Conservation (phyloP, 352 stramenopile species). For the Lagenidium giganteum region DNA sequence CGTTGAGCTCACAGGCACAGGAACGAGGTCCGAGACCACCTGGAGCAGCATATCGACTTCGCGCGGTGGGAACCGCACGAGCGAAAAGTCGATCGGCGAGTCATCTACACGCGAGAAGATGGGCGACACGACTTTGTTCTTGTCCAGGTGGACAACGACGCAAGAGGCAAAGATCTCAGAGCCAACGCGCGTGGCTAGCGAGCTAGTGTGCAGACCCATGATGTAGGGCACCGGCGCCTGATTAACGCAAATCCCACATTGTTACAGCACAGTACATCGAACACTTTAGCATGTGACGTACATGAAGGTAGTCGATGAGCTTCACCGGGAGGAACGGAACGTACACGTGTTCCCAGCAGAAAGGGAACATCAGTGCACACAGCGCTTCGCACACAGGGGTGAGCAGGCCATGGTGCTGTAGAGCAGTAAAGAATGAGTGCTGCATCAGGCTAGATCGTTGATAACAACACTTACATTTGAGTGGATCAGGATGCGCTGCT, state of each 20-base stretch:
- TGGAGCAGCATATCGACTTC: constrained; percentile 39
- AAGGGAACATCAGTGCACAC: constrained; percentile 74
- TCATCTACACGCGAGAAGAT: constrained; percentile 52
- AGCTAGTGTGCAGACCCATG: constrained; percentile 82
- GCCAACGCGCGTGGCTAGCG: constrained; percentile 60
- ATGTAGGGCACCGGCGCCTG: constrained; percentile 81
- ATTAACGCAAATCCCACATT: background rate
- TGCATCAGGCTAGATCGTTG: background rate
- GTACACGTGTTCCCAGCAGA: constrained; percentile 84
- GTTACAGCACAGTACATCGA: no score
- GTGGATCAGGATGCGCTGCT: constrained; percentile 81
- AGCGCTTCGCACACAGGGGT: constrained; percentile 78
- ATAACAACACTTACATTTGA: constrained; percentile 41
- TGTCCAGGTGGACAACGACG: constrained; percentile 80
- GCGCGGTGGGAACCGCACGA: constrained; percentile 34
- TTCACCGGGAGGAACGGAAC: constrained; percentile 79
- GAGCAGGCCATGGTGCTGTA: constrained; percentile 57
- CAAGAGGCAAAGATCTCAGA: constrained; percentile 76
- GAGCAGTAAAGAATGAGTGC: constrained; percentile 5
- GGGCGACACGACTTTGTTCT: constrained; percentile 75
- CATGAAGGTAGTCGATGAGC: constrained; percentile 80
- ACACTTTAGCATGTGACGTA: constrained; percentile 19
- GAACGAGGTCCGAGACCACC: constrained; percentile 32
- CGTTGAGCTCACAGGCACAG: constrained; percentile 27
- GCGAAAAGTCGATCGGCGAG: constrained; percentile 44